Percentiles rank a stretch among this genome's conserved stretches.
Conservation (phyloP, 73 alveolate genomes). For the Paramecium sexaurelia region DNA sequence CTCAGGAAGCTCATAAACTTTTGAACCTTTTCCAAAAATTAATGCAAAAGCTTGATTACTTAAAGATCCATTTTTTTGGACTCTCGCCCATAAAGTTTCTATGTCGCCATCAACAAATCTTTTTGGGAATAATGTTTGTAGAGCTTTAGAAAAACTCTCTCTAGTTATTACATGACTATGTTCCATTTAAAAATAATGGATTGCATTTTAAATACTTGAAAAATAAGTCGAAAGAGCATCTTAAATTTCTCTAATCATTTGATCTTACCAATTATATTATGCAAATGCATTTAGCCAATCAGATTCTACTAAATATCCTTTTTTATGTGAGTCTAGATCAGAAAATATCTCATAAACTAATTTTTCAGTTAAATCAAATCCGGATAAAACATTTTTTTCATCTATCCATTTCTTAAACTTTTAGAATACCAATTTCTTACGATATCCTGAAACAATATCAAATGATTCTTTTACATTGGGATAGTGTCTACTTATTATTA, state of each 20-base stretch:
- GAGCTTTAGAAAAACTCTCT: conserved; percentile 70
- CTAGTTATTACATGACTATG: conserved; percentile 53
- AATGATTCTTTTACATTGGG: conserved; percentile 71
- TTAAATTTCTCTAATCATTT: conserved; percentile 78
- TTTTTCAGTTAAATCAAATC: conserved; percentile 83
- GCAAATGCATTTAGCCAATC: conserved; percentile 83
- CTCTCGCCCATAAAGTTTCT: conserved; percentile 70
- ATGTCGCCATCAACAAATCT: conserved; percentile 75
- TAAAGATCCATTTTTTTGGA: conserved; percentile 65
- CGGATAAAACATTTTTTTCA: conserved; percentile 76
- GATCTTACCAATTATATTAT: conserved; percentile 71
- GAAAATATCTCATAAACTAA: conserved; percentile 78
- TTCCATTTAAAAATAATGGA: conserved; percentile 74
- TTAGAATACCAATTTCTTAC: conserved; percentile 72
- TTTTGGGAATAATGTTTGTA: conserved; percentile 71
- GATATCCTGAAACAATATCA: conserved; percentile 72
- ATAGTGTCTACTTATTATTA: conserved; percentile 73
- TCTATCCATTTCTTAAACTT: conserved; percentile 78
- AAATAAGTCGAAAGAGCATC: conserved; percentile 76
- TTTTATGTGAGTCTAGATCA: conserved; percentile 85
- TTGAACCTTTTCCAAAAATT: conserved; percentile 49
- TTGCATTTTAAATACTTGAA: conserved; percentile 77
- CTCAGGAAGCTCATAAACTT: conserved; percentile 9
- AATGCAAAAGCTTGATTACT: conserved; percentile 48
- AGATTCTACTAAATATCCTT: conserved; percentile 82